Evolutionary conservation across 2,329 filamentous ascomycete species (phyloP).

Genomic region (Paracoccidioides lutzii): DNA sequence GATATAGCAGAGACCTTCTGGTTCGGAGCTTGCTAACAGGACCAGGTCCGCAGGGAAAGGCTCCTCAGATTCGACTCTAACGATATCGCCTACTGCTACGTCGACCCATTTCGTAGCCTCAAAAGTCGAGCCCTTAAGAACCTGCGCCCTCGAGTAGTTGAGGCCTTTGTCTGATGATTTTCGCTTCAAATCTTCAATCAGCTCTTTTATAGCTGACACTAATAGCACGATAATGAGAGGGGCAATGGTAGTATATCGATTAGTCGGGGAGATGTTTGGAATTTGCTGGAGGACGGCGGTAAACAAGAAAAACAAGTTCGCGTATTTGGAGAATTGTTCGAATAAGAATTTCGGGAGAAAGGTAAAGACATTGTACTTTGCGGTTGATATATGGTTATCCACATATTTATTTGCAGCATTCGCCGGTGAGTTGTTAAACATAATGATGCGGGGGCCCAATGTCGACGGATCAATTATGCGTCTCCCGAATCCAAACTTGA

Average conservation of each 20-base stretch:
- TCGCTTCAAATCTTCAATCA: slow-evolving; percentile 84
- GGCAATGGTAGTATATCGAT: slow-evolving; percentile 89
- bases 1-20: slow-evolving; percentile 95
- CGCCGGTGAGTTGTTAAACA: slow-evolving; percentile 90
- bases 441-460: slow-evolving; percentile 80
- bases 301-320: slow-evolving; percentile 98
- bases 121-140: slow-evolving; percentile 73
- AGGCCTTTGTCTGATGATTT: slow-evolving; percentile 74
- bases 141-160: slow-evolving; percentile 74
- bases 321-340: slow-evolving; percentile 98
- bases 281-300: slow-evolving; percentile 92
- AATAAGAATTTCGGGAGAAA: slow-evolving; percentile 95
- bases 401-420: slow-evolving; percentile 82
- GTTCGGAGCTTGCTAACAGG: slow-evolving; percentile 84
- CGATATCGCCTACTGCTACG: slow-evolving; percentile 79
- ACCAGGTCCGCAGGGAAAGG: slow-evolving; percentile 91
- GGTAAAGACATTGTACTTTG: slow-evolving; percentile 89
- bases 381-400: slow-evolving; percentile 93
- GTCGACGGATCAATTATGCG: slow-evolving; percentile 79
- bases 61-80: slow-evolving; percentile 87
- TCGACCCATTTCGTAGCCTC: slow-evolving; percentile 87
- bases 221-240: slow-evolving; percentile 80
- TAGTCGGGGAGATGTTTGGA: slow-evolving; percentile 85
- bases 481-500: slow-evolving; percentile 86
- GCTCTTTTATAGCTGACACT: slow-evolving; percentile 91